A percentile compares a stretch with the other conserved stretches of the same genome.
Conservation (phyloP, 2,329 filamentous ascomycete genomes). For the Aureobasidium sp. region DNA sequence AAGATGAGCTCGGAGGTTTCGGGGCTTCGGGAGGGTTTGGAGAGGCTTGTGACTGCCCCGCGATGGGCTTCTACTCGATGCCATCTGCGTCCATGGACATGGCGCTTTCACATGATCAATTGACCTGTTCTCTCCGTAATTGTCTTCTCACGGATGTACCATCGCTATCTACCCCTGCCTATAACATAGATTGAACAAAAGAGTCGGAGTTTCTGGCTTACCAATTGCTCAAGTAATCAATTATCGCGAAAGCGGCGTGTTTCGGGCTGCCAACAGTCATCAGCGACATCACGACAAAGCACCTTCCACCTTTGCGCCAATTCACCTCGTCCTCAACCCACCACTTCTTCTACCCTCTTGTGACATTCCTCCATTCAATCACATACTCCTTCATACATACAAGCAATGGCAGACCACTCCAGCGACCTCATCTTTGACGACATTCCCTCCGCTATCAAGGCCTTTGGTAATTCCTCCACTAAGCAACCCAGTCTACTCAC, state of each 20-base stretch:
- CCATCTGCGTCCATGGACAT: neutral
- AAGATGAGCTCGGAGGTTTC: neutral
- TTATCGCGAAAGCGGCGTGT: neutral
- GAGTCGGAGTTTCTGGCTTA: neutral
- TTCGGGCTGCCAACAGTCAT: neutral
- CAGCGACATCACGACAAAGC: neutral
- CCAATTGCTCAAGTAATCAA: constrained; percentile 12
- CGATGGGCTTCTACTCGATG: neutral
- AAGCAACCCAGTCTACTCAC: neutral
- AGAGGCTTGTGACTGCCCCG: neutral
- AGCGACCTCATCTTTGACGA: constrained; percentile 29
- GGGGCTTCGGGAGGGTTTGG: neutral
- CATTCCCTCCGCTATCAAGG: constrained; percentile 34
- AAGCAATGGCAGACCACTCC: constrained; percentile 8
- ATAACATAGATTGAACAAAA: neutral
- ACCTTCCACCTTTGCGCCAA: constrained; percentile 1
- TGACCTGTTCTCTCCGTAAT: neutral
- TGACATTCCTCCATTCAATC: neutral
- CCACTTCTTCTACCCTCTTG: neutral
- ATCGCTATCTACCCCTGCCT: no score
- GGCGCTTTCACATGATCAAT: neutral
- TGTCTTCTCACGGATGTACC: neutral
- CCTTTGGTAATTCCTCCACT: constrained; percentile 28
- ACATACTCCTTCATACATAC: neutral
- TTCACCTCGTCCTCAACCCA: neutral